Evolutionary conservation across 2,329 filamentous ascomycete species (phyloP), one percentile per base, ranked within the genome.

Genomic region (Cladorrhinum sp.): DNA sequence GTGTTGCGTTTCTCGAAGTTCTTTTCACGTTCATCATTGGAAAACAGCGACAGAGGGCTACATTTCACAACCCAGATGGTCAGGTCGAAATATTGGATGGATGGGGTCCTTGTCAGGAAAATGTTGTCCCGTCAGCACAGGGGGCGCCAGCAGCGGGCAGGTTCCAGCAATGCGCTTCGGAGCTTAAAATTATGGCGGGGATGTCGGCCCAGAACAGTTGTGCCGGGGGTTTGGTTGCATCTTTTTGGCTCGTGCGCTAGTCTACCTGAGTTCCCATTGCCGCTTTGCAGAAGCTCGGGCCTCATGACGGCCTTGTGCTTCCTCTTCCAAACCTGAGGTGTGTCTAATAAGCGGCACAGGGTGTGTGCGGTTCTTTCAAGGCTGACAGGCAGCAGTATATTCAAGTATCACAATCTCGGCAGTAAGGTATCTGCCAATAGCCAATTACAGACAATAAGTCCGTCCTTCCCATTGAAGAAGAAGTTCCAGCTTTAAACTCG

Each of bases 261-360:
- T 10, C 22, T 18, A 32, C 32, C 51, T 9, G 4, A 20, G 22
- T 29, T 38, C 29, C 25, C 16, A 24, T 29, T 22, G 50, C 29
- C 20, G 20, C 27, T 36, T 29, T 41, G 24, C 13, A 55, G 53
- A 45, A 49, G 53, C 53, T 49, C 53, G 53, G 53, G 53, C 53
- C 53, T 25, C 38, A 48, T 49, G 23, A 49, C 53, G 16, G 12
- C 9, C 6, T 50, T 25, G 20, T 18, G 24, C 10, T n/a, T n/a
- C 22, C 13, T 50, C 23, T 50, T 25, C 25, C 13, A 25, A 25
- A 48, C 41, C 41, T 45, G 41, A 18, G 38, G 38, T 1, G 32
- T 23, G 23, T 48, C 20, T 45, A 6, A 23, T 45, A 6, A 23
- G 36, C 36, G 53, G 36, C 53, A 48, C 36, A 55, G 53, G 13